These are phyloP conservation scores for Daucus carota DNA, from an alignment of 129 eudicot genomes.

Conservation along the genomic window DH1_v3.0 NC_030384.2:30946001-30946500, in stretches of 20 bases:
- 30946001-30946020: not conserved
- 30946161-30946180: not conserved
- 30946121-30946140: not conserved
- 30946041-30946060: not conserved
- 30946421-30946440: not conserved
- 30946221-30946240: not conserved
- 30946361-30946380: not conserved
- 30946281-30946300: not conserved
- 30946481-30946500: not conserved
- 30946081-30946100: not conserved
- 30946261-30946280: not conserved
- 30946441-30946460: not conserved
- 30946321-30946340: not conserved
- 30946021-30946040: not conserved
- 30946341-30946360: not conserved
- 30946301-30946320: not conserved
- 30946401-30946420: not conserved
- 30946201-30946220: not conserved
- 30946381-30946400: not conserved
- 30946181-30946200: not conserved
- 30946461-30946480: not conserved
- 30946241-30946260: not conserved
- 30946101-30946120: not conserved
- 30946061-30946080: not conserved
- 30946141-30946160: not conserved